Base-by-base conservation (phyloP, 148 eudicot genomes). In the Nepenthes mirabilis region DNA sequence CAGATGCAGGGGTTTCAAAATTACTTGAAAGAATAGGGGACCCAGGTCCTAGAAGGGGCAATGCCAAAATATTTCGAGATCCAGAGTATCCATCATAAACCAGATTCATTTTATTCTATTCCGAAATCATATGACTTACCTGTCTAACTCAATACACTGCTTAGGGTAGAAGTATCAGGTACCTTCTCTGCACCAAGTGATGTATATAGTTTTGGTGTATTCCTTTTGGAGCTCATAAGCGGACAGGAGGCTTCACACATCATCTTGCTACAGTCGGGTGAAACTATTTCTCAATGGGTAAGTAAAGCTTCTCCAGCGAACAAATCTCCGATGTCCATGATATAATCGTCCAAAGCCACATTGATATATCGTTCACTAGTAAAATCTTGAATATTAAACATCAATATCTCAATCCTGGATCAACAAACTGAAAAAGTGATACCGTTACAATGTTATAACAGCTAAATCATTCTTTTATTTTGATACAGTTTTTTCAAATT, bases 201-300 rank as follows among this genome's bases (percentile, higher is more conserved):
- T 36, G 74, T 79, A 45, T 75, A 72, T 61, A 65, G 83, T 72
- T 79, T 72, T 33, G 83, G 83, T 33, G 66, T 79, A 47, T 75
- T 79, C 66, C 75, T 79, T 56, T 55, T 79, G 70, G 83, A 79
- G 74, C 83, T 79, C 51, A 35, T 79, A 57, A 72, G 72, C 33
- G 83, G 80, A 37, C 65, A 51, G 43, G 75, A 72, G 68, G 80
- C 73, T 60, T 52, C 45, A 40, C 45, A 40, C 4, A 40, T 40
- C 45, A 40, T 40, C 45, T 40, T 40, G 45, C 45, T 40, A 8
- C 45, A 40, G 45, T 72, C 83, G 55, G 70, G 73, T 37, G 77
- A 75, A 68, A 67, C 70, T 56, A 60, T 73, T 56, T 37, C 72
- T 56, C 70, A 65, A 60, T 79, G 83, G 80, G 83, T 79, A 75